These are phyloP conservation scores for Ophiostoma quercus DNA, from an alignment of 2,329 filamentous ascomycete genomes.

Conservation along the genomic window DNA sequence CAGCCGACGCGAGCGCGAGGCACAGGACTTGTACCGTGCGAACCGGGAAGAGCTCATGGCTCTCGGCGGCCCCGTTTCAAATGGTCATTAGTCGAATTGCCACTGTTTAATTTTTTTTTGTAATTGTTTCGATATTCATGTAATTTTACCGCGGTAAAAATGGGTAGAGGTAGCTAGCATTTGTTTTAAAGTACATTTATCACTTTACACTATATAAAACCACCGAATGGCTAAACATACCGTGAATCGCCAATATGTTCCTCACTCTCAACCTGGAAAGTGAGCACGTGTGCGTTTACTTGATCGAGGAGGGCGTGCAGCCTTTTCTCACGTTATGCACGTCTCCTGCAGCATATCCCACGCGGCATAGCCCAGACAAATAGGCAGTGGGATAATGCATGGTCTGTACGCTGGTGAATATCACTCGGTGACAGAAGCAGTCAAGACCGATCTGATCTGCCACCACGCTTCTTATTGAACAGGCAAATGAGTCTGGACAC, in stretches of 20 bases:
- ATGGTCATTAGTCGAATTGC: slow-evolving; percentile 10
- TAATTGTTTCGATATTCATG: neutral
- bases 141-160: neutral
- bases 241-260: neutral
- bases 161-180: neutral
- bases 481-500: neutral
- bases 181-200: neutral
- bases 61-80: slow-evolving; percentile 37
- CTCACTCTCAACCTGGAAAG: slow-evolving; percentile 3
- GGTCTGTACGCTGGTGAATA: neutral
- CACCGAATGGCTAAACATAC: neutral
- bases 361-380: neutral
- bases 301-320: slow-evolving; percentile 13
- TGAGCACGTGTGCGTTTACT: slow-evolving; percentile 24
- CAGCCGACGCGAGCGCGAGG: slow-evolving; percentile 76
- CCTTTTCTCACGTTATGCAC: slow-evolving; percentile 1
- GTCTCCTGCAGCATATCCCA: slow-evolving; percentile 14
- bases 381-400: neutral
- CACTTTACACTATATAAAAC: neutral
- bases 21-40: slow-evolving; percentile 76
- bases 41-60: slow-evolving; percentile 71
- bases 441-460: slow-evolving; percentile 19
- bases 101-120: neutral
- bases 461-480: neutral
- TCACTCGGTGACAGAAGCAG: slow-evolving; percentile 21